phyloP scores from a whole-genome alignment of 176 grass and related monocot species.

The Rhipidocladum racemiflorum region DNA sequence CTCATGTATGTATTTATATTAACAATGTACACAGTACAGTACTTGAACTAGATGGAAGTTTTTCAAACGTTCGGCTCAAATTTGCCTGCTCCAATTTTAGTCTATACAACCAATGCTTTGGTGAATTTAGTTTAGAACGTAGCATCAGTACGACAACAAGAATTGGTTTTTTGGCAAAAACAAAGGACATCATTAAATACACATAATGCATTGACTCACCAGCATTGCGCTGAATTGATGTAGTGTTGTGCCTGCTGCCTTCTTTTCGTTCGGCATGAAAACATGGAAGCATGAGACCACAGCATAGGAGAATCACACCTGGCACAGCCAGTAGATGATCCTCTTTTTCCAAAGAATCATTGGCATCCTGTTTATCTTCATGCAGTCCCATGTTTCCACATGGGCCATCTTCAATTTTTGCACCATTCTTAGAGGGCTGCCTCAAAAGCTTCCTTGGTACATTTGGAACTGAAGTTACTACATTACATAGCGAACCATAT shows the following conservation, averaged over 20 bases:
- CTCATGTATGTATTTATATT: not conserved
- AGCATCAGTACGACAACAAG: not conserved
- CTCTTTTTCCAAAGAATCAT: slow-evolving; percentile 54
- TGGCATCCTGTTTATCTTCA: slow-evolving; percentile 37
- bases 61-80: not conserved
- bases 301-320: slow-evolving; percentile 79
- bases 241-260: slow-evolving; percentile 43
- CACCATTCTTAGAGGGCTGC: slow-evolving; percentile 29
- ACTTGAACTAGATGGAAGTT: not conserved
- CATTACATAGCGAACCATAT: slow-evolving; percentile 20
- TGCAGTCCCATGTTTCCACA: slow-evolving; percentile 31
- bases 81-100: not conserved
- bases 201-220: slow-evolving; percentile 39
- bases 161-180: not conserved
- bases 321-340: slow-evolving; percentile 67
- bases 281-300: slow-evolving; percentile 82
- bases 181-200: not conserved
- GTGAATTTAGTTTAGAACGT: not conserved
- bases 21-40: not conserved
- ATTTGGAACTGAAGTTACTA: slow-evolving; percentile 43
- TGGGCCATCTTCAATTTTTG: slow-evolving; percentile 42
- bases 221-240: slow-evolving; percentile 45
- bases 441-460: slow-evolving; percentile 66
- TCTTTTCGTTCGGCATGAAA: slow-evolving; percentile 75
- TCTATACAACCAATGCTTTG: not conserved